These are phyloP conservation scores for Tricholoma hemisulphureum DNA, from an alignment of 768 basidiomycete species.

Conservation along the genomic window DNA sequence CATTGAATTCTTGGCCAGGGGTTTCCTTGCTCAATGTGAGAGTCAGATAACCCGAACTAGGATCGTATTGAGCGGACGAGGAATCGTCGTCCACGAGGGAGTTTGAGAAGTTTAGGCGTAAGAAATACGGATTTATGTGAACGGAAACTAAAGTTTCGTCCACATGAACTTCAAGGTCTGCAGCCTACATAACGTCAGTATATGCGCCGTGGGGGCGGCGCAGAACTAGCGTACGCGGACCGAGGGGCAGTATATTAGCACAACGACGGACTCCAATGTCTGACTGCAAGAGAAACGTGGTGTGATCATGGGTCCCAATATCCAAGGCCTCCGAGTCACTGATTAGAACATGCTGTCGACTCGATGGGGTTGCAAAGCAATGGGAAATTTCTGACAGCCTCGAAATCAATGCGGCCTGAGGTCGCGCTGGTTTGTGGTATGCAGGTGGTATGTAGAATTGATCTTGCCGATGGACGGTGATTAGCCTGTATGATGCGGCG, in stretches of 20 bases:
- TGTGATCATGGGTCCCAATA: constrained; percentile 58
- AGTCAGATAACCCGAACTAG: constrained; percentile 73
- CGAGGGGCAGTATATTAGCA: constrained; percentile 69
- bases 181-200: constrained; percentile 54
- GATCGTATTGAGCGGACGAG: constrained; percentile 73
- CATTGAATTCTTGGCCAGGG: constrained; percentile 66
- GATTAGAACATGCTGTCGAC: no score
- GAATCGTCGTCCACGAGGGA: constrained; percentile 64
- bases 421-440: no score
- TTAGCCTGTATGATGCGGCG: no score
- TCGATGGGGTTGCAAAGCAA: background rate
- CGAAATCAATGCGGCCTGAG: background rate
- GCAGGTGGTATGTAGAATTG: no score
- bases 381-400: no score
- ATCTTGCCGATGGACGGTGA: no score
- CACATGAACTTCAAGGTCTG: constrained; percentile 77
- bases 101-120: constrained; percentile 75
- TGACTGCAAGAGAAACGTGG: constrained; percentile 73
- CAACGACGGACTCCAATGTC: constrained; percentile 49
- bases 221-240: constrained; percentile 51
- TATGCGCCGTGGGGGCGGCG: background rate
- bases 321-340: no score
- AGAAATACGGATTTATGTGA: constrained; percentile 82
- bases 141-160: constrained; percentile 68
- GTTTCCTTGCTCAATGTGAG: constrained; percentile 69